These are phyloP conservation scores for Exophiala sp. DNA, from an alignment of 2,329 filamentous ascomycete species.

Conservation along the genomic window DNA sequence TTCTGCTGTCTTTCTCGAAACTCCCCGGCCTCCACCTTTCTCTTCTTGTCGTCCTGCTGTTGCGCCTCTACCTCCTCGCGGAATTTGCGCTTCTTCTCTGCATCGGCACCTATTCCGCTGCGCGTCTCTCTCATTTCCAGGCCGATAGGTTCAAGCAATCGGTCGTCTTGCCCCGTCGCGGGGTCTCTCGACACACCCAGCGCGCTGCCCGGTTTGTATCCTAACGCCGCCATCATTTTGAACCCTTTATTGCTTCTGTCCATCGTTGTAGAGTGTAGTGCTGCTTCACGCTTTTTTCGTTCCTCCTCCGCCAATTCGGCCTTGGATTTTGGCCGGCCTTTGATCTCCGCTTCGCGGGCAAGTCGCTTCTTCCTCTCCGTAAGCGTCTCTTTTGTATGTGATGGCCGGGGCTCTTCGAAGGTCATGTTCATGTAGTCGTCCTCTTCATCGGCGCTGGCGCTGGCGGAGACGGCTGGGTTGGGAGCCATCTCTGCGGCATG, in stretches of 20 bases:
- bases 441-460: conserved; percentile 54
- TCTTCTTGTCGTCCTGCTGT: conserved; percentile 51
- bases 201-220: conserved; percentile 60
- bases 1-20: conserved; percentile 66
- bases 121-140: conserved; percentile 72
- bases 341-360: conserved; percentile 58
- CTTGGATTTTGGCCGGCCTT: conserved; percentile 66
- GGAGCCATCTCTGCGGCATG: conserved; percentile 3
- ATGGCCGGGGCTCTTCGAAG: conserved; percentile 59
- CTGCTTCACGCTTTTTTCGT: conserved; percentile 64
- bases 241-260: conserved; percentile 70
- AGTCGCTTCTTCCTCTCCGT: conserved; percentile 54
- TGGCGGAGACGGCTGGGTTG: neutral
- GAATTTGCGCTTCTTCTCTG: conserved; percentile 71
- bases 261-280: conserved; percentile 68
- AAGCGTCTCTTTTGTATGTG: conserved; percentile 53
- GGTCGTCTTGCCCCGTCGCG: conserved; percentile 31
- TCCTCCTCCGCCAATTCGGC: conserved; percentile 72
- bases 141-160: conserved; percentile 65
- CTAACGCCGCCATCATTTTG: conserved; percentile 95
- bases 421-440: conserved; percentile 98
- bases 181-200: conserved; percentile 8
- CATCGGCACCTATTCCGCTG: conserved; percentile 76
- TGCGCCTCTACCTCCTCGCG: conserved; percentile 55
- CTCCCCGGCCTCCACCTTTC: conserved; percentile 60